Evolutionary conservation across 352 stramenopile genomes (phyloP), one percentile per base, ranked within the genome.

Genomic region (Phytophthora foliorum): DNA sequence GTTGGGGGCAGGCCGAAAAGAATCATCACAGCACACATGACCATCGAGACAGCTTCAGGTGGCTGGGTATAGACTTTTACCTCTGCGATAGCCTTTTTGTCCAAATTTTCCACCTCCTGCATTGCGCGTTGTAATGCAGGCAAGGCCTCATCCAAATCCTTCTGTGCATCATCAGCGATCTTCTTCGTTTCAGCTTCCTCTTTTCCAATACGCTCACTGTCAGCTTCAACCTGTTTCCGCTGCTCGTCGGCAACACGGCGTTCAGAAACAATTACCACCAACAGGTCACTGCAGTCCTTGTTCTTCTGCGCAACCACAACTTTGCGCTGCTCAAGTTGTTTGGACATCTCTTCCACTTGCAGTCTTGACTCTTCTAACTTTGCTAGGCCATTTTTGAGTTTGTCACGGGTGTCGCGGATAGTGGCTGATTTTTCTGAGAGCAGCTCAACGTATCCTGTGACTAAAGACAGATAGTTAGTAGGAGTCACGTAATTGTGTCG

Each of bases 1-100:
- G 97, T 97, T 1, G 94, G 94, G 17, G 81, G 83, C n/a, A 97
- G 75, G 2, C 92, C 90, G 63, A 99, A 98, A n/a, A 99, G 78
- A 39, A 98, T 97, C 93, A 98, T 98, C 41, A 99, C 95, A n/a
- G 91, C 95, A 41, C 92, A 95, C 85, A 99, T 94, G 0, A 98
- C 92, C 63, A 97, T 89, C 14, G 96, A 96, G 49, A 99, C 96
- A 9, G 92, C 73, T 58, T 94, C 84, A 0, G 96, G 95, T 17
- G 96, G 96, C 45, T 97, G 95, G 1, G 92, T 92, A 72, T 98
- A 99, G 10, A 97, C 91, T 74, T 99, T 99, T 6, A 98, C 92
- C 69, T 99, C 97, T 6, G 93, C 91, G 48, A 99, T 98, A 1
- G 91, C 80, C 52, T 92, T 95, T 75, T 99, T 99, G 66, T 99